A percentile compares a stretch with the other conserved stretches of the same genome.
phyloP scores from a whole-genome alignment of 2,329 filamentous ascomycete species.

The Penicillium fuscoglaucum region DNA sequence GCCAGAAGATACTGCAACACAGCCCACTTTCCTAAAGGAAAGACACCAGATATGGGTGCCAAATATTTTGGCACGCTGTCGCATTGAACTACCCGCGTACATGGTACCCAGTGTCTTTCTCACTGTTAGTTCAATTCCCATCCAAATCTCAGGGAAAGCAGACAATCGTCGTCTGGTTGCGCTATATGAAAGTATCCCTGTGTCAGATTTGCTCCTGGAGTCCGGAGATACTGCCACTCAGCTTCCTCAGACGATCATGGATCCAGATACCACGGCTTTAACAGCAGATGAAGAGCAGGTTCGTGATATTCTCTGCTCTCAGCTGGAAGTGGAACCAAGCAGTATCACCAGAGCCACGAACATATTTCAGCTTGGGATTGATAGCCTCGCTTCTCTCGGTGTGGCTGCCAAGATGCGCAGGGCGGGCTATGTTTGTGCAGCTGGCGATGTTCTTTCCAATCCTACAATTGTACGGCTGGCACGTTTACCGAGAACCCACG shows the following conservation, averaged over 20 bases:
- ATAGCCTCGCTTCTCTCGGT: constrained; percentile 4
- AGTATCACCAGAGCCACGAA: background rate
- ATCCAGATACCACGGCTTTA: background rate
- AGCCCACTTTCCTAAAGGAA: background rate
- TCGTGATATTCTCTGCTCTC: constrained; percentile 3
- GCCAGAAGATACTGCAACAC: background rate
- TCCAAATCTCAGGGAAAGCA: constrained; percentile 16
- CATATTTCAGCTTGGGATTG: constrained; percentile 8
- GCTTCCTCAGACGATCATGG: background rate
- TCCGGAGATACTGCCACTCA: background rate
- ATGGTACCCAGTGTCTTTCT: constrained; percentile 15
- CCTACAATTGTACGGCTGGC: background rate
- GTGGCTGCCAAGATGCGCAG: constrained; percentile 1
- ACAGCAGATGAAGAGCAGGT: background rate
- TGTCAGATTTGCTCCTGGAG: constrained; percentile 6
- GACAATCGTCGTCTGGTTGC: constrained; percentile 12
- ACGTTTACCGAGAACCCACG: background rate
- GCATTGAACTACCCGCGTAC: constrained; percentile 12
- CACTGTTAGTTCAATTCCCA: constrained; percentile 7
- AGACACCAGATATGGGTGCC: constrained; percentile 15
- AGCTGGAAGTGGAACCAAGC: background rate
- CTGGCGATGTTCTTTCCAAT: constrained; percentile 2
- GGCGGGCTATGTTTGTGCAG: constrained; percentile 1
- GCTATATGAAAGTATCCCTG: constrained; percentile 13
- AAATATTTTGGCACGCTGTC: constrained; percentile 7